Conservation (phyloP, 306 rosid species). For the Quercus parvula region DNA sequence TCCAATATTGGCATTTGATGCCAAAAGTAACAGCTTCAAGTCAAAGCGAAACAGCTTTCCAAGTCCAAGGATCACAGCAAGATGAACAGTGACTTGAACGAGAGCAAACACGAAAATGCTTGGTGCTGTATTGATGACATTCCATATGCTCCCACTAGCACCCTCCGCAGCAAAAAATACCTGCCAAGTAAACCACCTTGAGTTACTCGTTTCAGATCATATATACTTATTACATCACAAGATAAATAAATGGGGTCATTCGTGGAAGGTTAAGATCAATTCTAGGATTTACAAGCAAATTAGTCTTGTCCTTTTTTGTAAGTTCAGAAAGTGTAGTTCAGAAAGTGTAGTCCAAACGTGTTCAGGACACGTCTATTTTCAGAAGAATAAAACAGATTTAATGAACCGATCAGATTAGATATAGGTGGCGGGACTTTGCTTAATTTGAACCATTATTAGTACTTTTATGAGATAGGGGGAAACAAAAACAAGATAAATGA, state of each 20-base stretch:
- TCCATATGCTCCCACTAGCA: slow-evolving; percentile 69
- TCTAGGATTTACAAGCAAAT: background rate
- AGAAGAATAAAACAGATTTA: background rate
- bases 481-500: background rate
- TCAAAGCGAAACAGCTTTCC: slow-evolving; percentile 62
- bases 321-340: background rate
- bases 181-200: slow-evolving; percentile 20
- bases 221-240: background rate
- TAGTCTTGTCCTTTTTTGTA: background rate
- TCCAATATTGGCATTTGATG: slow-evolving; percentile 83
- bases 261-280: background rate
- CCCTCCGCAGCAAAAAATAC: slow-evolving; percentile 65
- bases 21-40: slow-evolving; percentile 55
- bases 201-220: background rate
- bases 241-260: background rate
- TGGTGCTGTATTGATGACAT: slow-evolving; percentile 57
- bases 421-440: background rate
- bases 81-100: slow-evolving; percentile 69
- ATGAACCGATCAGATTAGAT: background rate
- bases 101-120: slow-evolving; percentile 65
- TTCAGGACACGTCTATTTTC: background rate
- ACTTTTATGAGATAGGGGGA: background rate
- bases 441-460: background rate
- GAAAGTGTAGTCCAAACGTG: background rate
- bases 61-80: slow-evolving; percentile 47